phyloP scores from a whole-genome alignment of 1,139 yeast species.

The Pichia sp. region DNA sequence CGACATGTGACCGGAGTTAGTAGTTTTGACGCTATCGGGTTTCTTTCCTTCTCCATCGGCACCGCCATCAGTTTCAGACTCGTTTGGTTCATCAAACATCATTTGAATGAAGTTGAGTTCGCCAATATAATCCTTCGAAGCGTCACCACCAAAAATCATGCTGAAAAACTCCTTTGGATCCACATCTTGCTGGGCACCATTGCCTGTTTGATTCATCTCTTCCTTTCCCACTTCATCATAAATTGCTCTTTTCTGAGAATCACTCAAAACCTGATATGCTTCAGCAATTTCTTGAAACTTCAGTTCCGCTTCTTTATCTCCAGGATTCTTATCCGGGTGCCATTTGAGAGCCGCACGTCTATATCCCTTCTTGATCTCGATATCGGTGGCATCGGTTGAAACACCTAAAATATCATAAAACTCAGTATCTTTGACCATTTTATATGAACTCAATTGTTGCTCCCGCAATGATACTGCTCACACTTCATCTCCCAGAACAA shows the following conservation, averaged over 20 bases:
- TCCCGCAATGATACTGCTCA: too few species aligned
- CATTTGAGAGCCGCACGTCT: slow-evolving; percentile 79
- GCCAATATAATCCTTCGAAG: slow-evolving; percentile 78
- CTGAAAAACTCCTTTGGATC: slow-evolving; percentile 85
- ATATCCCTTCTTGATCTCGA: slow-evolving; percentile 89
- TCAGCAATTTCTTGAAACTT: slow-evolving; percentile 50
- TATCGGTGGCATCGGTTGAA: slow-evolving; percentile 59
- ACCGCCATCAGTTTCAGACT: slow-evolving; percentile 10
- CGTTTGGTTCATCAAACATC: slow-evolving; percentile 36
- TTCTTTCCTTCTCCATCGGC: slow-evolving; percentile 7
- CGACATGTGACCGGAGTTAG: slow-evolving; percentile 5
- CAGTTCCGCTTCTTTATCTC: slow-evolving; percentile 70
- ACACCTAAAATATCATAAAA: slow-evolving; percentile 79
- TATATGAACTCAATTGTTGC: too few species aligned
- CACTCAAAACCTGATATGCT: slow-evolving; percentile 79
- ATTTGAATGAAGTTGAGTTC: slow-evolving; percentile 58
- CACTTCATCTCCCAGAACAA: too few species aligned
- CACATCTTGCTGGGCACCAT: slow-evolving; percentile 55
- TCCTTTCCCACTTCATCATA: slow-evolving; percentile 86
- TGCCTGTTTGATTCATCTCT: slow-evolving; percentile 31
- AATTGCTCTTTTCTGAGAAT: slow-evolving; percentile 59
- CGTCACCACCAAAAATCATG: slow-evolving; percentile 90
- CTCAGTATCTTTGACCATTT: slow-evolving; percentile 88
- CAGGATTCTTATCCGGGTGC: slow-evolving; percentile 96
- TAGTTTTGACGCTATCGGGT: neutral